These are phyloP conservation scores for Fraxinus anomala DNA, from an alignment of 257 asterid genomes.

Conservation along the genomic window DNA sequence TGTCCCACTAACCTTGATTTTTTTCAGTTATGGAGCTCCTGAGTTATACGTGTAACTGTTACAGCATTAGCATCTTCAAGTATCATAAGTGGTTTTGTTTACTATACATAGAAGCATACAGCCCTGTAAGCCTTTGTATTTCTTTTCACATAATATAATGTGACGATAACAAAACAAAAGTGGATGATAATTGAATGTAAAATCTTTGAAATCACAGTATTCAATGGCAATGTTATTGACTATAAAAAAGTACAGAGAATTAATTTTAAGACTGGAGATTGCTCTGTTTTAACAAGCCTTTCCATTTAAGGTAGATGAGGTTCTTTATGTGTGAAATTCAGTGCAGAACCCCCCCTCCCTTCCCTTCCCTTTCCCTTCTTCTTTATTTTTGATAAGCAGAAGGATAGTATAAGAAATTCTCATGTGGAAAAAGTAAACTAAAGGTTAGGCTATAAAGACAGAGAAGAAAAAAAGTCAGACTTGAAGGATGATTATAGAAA, in stretches of 20 bases:
- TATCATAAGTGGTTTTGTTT: not conserved
- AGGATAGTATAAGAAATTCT: not conserved
- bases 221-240: not conserved
- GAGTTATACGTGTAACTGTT: not conserved
- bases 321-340: conserved; percentile 1
- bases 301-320: not conserved
- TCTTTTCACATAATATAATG: not conserved
- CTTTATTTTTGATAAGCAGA: not conserved
- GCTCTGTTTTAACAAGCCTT: not conserved
- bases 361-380: not conserved
- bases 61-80: not conserved
- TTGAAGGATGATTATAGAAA: not conserved
- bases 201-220: not conserved
- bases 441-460: not conserved
- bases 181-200: not conserved
- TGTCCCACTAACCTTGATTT: not conserved
- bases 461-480: not conserved
- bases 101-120: not conserved
- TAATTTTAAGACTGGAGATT: not conserved
- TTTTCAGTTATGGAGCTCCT: not conserved
- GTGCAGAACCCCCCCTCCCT: not conserved
- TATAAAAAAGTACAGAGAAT: not conserved
- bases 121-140: not conserved
- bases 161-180: not conserved
- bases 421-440: not conserved